Conservation (phyloP, 306 rosid species). For the Geum urbanum region DNA sequence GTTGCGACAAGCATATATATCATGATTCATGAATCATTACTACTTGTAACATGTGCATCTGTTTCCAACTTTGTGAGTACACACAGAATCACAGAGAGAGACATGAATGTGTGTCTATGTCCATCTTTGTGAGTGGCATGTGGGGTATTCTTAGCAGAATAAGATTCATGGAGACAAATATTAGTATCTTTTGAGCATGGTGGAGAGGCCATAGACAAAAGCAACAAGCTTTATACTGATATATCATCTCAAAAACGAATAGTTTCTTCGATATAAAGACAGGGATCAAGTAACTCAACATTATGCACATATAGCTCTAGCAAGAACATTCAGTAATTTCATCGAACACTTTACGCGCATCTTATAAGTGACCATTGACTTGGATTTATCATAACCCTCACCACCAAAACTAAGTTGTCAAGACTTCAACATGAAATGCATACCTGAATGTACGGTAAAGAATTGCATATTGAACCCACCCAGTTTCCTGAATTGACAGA, state of each 20-base stretch:
- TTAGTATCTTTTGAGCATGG: conserved; percentile 43
- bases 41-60: conserved; percentile 13
- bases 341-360: neutral
- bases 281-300: conserved; percentile 32
- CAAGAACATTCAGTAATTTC: conserved; percentile 22
- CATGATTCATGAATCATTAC: conserved; percentile 4
- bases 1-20: conserved; percentile 9
- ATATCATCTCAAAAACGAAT: conserved; percentile 31
- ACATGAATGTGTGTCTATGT: conserved; percentile 4
- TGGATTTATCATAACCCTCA: neutral
- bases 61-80: conserved; percentile 4
- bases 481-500: conserved; percentile 8
- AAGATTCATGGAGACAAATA: conserved; percentile 57
- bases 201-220: conserved; percentile 68
- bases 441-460: conserved; percentile 9
- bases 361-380: conserved; percentile 10
- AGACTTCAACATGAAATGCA: neutral
- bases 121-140: conserved; percentile 45
- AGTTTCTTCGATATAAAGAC: conserved; percentile 43
- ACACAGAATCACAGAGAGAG: neutral
- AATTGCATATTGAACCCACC: conserved; percentile 1
- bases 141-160: conserved; percentile 54
- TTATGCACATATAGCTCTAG: conserved; percentile 27
- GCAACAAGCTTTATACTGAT: conserved; percentile 42
- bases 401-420: conserved; percentile 3